Base-by-base conservation (phyloP, 1,284 basidiomycete species). In the Leccinum olivaceoglutinosum region DNA sequence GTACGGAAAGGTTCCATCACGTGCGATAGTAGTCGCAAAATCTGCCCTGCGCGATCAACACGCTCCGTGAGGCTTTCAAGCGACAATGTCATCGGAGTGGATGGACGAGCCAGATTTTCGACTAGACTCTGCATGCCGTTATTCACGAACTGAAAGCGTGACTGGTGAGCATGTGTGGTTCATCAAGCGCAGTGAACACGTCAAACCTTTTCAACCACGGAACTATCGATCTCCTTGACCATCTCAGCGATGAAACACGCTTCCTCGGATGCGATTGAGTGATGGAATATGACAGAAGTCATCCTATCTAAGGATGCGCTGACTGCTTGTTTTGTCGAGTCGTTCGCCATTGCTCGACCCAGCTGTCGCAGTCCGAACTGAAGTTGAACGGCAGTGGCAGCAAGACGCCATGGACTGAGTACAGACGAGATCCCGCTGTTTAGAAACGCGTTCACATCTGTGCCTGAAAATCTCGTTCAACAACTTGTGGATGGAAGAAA, bases 211-310 rank as follows among this genome's bases (percentile, higher is more conserved):
- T 80, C 80, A 5, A 85, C 86, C 53, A 93, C 85, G 2, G 79
- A 77, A 56, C 77, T 79, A 59, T 87, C 85, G 12, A 88, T 86
- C 38, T 87, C 88, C 65, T 82, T 83, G 39, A 86, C 82, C 81
- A 92, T 88, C 69, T 90, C 88, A 9, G 88, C 88, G 14, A 93
- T 84, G 67, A 92, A 89, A 67, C 87, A 88, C 0, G 89, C 90
- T 73, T 92, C 86, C 68, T 92, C 88, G 0, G 85, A 82, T 10
- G 86, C 84, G 74, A 90, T 85, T 12, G 84, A 84, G 64, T 89
- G 84, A 64, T 84, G 85, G 68, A 92, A 88, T 11, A 93, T 77
- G 68, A 84, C 82, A 3, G 81, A 78, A 1, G 85, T 85, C 58
- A 92, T 77, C 62, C 82, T 85, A 66, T 88, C 84, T 54, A 93